Base-by-base conservation (phyloP, 129 eudicot species). In the Flaveria ramosissima region DNA sequence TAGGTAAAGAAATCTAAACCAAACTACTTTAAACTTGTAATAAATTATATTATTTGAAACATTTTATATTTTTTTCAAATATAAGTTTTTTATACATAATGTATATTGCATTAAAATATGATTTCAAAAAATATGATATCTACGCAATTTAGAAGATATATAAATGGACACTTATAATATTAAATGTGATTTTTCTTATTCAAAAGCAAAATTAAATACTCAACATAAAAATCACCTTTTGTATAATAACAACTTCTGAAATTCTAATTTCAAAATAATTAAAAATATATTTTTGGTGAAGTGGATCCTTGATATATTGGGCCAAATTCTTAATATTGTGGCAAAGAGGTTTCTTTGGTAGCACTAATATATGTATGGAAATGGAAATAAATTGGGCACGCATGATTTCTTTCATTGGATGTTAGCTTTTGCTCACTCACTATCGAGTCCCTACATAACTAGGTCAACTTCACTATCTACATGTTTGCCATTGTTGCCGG, bases 281-380 rank as follows among this genome's bases (percentile, higher is more conserved):
- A 24, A 47, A 6, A 50, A 30, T 7, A 26, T 15, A 55, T 53
- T 13, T 20, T 63, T 30, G 47, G 71, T 75, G 7, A 47, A 30
- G 71, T 65, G 78, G 67, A 57, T 57, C 43, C 42, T 24, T 62
- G 68, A 16, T 43, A 36, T 64, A 32, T 65, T 64, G 80, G 41
- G 9, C 80, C 80, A 76, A 52, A 76, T 32, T 50, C 73, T 65
- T 66, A 13, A 65, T 15, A 51, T 12, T 41, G 55, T 65, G 66
- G 73, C 73, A 76, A 47, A 64, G 17, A 32, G n/a, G 65, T 76
- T 76, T 24, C 80, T 76, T 65, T 30, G 12, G 6, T 11, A 27
- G 46, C 39, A 74, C 78, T 60, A 71, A 43, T 36, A 36, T 5
- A 6, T 52, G 20, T 20, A 14, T 3, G 51, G 50, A 53, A 42